Evolutionary conservation across 202 grass and related monocot genomes (phyloP), one percentile per base, ranked within the genome.

Genomic region (Miscanthus sacchariflorus): DNA sequence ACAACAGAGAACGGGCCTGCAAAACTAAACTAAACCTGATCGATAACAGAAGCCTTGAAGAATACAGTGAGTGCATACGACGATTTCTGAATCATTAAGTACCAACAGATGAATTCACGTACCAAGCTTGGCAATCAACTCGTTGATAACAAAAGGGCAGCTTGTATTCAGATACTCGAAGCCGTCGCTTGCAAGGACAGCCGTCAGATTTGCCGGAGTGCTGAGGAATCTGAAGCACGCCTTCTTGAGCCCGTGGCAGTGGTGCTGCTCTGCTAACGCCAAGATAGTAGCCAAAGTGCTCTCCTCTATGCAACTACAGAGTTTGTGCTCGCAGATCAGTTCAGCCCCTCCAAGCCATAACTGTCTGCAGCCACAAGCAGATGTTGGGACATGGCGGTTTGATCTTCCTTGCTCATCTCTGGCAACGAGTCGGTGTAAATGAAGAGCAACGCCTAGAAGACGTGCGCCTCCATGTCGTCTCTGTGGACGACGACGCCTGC

Each of bases 81-180:
- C 12, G 44, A 74, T 23, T 46, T 42, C 42, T 9, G 21, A 24
- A 13, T 24, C 4, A 45, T 13, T 13, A 18, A 52, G 13, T n/a
- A 23, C 4, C 17, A 7, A 24, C 14, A 12, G 15, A 12, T 46
- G 21, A 28, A 49, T 77, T 56, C 4, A 76, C 7, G 14, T 58
- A 56, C 19, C 80, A 24, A 81, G 44, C 30, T 70, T 82, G 19
- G 45, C 45, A 52, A 82, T 52, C 12, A 82, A 5, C 12, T 82
- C 80, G 28, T 54, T 70, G 11, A 70, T 10, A 54, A 71, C 66
- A 38, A 19, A 13, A 67, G 64, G 64, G 12, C 63, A 66, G 63
- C 24, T 66, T 28, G 0, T 30, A 67, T 67, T 28, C 24, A 67
- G 25, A 30, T 67, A 1, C 25, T 67, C 64, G 3, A 67, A 67